These are phyloP conservation scores for Angomonas ambiguus DNA, from an alignment of 208 protist genomes.

Conservation along the genomic window DNA sequence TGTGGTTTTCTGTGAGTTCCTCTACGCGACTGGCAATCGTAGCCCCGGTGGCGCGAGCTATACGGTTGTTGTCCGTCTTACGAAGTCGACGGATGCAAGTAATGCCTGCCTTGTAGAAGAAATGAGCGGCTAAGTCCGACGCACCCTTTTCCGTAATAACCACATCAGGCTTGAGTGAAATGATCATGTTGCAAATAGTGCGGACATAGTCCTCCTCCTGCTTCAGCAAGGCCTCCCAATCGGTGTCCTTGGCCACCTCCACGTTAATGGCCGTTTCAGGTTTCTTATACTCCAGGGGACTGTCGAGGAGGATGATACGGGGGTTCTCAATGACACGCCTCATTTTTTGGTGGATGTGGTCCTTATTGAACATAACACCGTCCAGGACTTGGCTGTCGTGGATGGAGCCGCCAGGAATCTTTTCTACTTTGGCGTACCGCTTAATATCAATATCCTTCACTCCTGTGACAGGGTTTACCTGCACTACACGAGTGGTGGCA, in stretches of 20 bases:
- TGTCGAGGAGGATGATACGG: conserved; percentile 98
- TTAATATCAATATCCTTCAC: conserved; percentile 99
- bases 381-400: conserved; percentile 97
- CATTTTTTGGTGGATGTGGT: conserved; percentile 99
- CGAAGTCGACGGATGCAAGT: conserved; percentile 97
- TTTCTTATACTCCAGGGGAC: conserved; percentile 99
- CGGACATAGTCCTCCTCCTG: conserved; percentile 99
- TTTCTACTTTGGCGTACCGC: conserved; percentile 98
- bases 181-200: conserved; percentile 96
- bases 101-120: conserved; percentile 97
- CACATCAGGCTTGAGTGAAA: conserved; percentile 98
- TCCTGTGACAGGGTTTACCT: conserved; percentile 75
- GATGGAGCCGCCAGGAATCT: conserved; percentile 99
- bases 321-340: conserved; percentile 97
- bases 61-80: conserved; percentile 99
- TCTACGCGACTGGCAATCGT: conserved; percentile 97
- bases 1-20: conserved; percentile 96
- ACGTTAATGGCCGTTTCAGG: conserved; percentile 98
- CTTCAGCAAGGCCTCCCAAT: conserved; percentile 96
- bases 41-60: conserved; percentile 97
- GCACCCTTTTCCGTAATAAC: conserved; percentile 99
- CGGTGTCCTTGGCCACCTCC: conserved; percentile 96
- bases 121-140: conserved; percentile 98
- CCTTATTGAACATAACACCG: conserved; percentile 99
- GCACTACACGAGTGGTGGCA: conserved; percentile 94